Base-by-base conservation (phyloP, 2,329 filamentous ascomycete genomes). In the Sporothrix schenckii region DNA sequence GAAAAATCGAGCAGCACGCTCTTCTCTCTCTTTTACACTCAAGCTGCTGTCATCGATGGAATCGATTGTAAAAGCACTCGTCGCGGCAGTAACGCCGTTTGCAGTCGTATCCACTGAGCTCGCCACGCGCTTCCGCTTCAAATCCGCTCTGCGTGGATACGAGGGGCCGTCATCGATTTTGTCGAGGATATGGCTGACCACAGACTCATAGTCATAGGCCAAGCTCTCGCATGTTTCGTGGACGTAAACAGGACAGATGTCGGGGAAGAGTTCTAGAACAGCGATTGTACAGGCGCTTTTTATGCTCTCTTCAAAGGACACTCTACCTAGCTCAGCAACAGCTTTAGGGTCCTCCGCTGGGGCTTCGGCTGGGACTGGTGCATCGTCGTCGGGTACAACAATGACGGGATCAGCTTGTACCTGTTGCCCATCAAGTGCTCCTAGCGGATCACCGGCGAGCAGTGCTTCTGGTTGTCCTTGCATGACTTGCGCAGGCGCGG, bases 231-330 rank as follows among this genome's bases (percentile, higher is more conserved):
- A 76, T 4, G 80, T 69, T 4, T 71, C 60, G 6, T 75, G 70
- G 14, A 85, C 75, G 69, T 80, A 82, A 0, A 79, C 71, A 0
- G 75, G 77, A 70, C 81, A 84, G 2, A 86, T 83, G 53, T 85
- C 80, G 0, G 83, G 82, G 70, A 86, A 84, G 10, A 84, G 63
- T 4, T 70, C 60, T 10, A 79, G 72, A 16, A 82, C 75, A 3
- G 73, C 69, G 19, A 76, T 72, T 41, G 75, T 76, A 73, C 79
- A 82, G 6, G 71, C 70, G 79, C 44, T 44, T 27, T 60, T 56
- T 21, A 56, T 21, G 3, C 72, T 56, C 16, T 74, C 27, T 14
- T 69, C 69, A 19, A 66, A 11, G 1, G 44, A 24, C 7, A 24
- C 27, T 9, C 7, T 13, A 0, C 34, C 53, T 3, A 34, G 30